Base-by-base conservation (phyloP, 2,329 filamentous ascomycete genomes). In the Fusarium hainanense region DNA sequence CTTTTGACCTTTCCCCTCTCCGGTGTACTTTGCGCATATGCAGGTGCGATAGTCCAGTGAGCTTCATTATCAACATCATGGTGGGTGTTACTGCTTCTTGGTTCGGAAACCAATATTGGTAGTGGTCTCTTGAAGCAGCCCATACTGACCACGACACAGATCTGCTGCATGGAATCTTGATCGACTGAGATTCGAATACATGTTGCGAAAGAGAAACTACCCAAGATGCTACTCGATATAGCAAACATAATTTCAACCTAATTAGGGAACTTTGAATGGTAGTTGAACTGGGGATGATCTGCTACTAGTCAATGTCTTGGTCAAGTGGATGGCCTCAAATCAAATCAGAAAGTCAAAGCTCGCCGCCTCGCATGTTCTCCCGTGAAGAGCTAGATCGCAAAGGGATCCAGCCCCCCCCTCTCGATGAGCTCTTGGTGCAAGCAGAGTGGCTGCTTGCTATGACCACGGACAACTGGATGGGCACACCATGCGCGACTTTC, bases 401-500 rank as follows among this genome's bases (percentile, higher is more conserved):
- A 41, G 55, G 62, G 57, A 55, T 65, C 68, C 62, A 71, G 44
- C 62, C 64, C 63, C 52, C 66, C 66, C 60, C 62, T 28, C 69
- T 68, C 43, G 42, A 66, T 52, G 69, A 74, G 56, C 44, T 71
- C 52, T 60, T 50, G 46, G 52, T 69, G 63, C 71, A 62, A 67
- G 65, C 66, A 74, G 70, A 74, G 54, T 74, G 72, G 68, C 62
- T 72, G 66, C 69, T 60, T 65, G 64, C 59, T 50, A 66, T 69
- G 69, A 54, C 63, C 67, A 71, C 62, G 63, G 67, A 65, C 54
- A 59, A 48, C 64, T 57, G 68, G 64, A 74, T 74, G 73, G 73
- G 72, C 74, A 71, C 72, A 74, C 72, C 64, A 73, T 76, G 74
- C 72, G 74, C 70, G 74, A 75, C 72, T 76, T 75, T 76, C 74